Percentiles rank a stretch among this genome's conserved stretches.
Evolutionary conservation across 768 basidiomycete species (phyloP).

Genomic region (Russula griseocarnosa): DNA sequence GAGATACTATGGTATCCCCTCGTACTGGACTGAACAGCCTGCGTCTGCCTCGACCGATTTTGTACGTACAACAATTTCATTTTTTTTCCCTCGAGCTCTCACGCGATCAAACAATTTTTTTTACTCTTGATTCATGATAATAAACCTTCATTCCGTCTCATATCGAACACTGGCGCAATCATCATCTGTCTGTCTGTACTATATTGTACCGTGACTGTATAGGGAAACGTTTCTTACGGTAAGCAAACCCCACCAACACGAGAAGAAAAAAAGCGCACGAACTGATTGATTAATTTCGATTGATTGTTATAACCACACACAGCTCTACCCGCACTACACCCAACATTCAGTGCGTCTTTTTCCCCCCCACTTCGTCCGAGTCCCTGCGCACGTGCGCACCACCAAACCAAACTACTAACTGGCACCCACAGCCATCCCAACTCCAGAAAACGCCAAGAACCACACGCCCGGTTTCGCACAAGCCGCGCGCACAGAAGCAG

Average conservation of each 20-base stretch:
- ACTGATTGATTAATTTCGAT: background rate
- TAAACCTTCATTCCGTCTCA: no score
- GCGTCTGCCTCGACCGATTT: constrained; percentile 28
- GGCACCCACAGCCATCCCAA: constrained; percentile 16
- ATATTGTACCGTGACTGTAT: background rate
- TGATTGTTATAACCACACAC: background rate
- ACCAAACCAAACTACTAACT: no score
- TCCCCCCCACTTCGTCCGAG: no score
- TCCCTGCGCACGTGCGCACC: no score
- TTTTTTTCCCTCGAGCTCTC: background rate
- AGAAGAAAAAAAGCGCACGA: background rate
- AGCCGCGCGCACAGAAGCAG: constrained; percentile 23
- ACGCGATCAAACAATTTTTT: background rate
- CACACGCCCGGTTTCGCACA: constrained; percentile 25
- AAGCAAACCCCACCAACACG: background rate
- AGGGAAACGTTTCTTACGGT: constrained; percentile 30
- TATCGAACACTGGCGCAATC: no score
- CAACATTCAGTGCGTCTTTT: constrained; percentile 20
- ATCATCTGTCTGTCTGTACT: background rate
- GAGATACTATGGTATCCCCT: constrained; percentile 20
- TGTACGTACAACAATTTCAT: constrained; percentile 9
- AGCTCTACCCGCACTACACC: constrained; percentile 27
- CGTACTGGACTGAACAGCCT: constrained; percentile 5
- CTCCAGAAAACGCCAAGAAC: constrained; percentile 15
- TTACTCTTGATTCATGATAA: no score